Conservation (phyloP, 495 filamentous ascomycete genomes). For the Trichocladium antarcticum region DNA sequence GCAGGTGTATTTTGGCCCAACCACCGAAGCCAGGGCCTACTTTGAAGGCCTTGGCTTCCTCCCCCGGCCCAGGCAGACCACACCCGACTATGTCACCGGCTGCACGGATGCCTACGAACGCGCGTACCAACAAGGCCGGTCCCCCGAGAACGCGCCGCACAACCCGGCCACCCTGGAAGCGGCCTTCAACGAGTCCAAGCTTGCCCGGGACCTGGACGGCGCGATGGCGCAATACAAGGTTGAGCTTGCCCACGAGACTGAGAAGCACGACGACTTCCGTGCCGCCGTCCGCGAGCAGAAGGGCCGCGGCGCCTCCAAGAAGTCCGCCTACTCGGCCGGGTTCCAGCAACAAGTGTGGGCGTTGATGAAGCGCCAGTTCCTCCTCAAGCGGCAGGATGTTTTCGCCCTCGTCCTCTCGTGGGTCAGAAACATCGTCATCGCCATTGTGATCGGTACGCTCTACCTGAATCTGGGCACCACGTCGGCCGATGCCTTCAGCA, state of each 20-base stretch:
- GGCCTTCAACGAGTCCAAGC: slow-evolving; percentile 56
- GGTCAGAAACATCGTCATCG: slow-evolving; percentile 63
- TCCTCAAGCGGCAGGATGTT: slow-evolving; percentile 76
- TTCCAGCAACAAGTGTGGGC: slow-evolving; percentile 74
- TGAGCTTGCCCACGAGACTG: slow-evolving; percentile 47
- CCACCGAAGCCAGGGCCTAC: slow-evolving; percentile 57
- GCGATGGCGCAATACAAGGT: slow-evolving; percentile 61
- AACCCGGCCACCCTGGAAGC: slow-evolving; percentile 50
- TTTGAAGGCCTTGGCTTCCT: slow-evolving; percentile 76
- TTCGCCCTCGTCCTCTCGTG: slow-evolving; percentile 65
- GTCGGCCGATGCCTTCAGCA: slow-evolving; percentile 60
- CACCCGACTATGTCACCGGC: slow-evolving; percentile 74
- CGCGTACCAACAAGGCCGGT: slow-evolving; percentile 56
- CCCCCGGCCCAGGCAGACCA: slow-evolving; percentile 70
- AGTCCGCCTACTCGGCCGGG: slow-evolving; percentile 69
- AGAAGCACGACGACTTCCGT: slow-evolving; percentile 62
- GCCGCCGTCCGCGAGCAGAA: slow-evolving; percentile 68
- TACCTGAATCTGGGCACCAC: slow-evolving; percentile 59
- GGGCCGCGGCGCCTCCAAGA: slow-evolving; percentile 51
- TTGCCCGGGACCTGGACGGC: slow-evolving; percentile 42
- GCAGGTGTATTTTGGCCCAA: slow-evolving; percentile 71
- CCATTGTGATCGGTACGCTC: slow-evolving; percentile 66
- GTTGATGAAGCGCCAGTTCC: slow-evolving; percentile 69
- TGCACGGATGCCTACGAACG: slow-evolving; percentile 77
- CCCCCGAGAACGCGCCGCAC: slow-evolving; percentile 51